These are phyloP conservation scores for Phialemonium atrogriseum DNA, from an alignment of 2,329 filamentous ascomycete genomes.

Conservation along the genomic window DNA sequence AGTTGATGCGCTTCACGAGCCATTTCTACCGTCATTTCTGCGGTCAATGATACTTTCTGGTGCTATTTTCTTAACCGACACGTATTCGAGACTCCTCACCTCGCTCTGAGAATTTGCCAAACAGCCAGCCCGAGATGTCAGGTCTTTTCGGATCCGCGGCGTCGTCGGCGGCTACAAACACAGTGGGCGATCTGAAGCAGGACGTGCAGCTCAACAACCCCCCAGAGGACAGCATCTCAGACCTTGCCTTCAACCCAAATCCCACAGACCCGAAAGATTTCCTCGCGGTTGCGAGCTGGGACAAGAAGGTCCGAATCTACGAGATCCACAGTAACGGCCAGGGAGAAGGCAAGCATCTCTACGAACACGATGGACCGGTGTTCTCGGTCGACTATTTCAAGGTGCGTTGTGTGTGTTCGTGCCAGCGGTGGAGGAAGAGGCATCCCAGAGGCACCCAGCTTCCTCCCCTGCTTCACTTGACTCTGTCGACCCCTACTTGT, in stretches of 20 bases:
- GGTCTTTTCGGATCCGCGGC: slow-evolving; percentile 49
- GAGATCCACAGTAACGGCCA: slow-evolving; percentile 72
- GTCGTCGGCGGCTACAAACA: slow-evolving; percentile 51
- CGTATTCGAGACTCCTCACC: no score
- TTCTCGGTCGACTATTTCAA: slow-evolving; percentile 81
- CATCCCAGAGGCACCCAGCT: neutral
- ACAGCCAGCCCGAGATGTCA: slow-evolving; percentile 60
- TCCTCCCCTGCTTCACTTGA: neutral
- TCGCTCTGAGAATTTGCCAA: no score
- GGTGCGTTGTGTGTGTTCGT: slow-evolving; percentile 42
- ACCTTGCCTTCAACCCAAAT: slow-evolving; percentile 61
- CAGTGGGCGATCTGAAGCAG: slow-evolving; percentile 82
- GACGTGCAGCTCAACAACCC: slow-evolving; percentile 73
- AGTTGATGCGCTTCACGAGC: no score
- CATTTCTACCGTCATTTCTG: no score
- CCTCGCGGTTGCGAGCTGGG: slow-evolving; percentile 88
- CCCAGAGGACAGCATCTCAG: slow-evolving; percentile 84
- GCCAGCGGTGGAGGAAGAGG: no score
- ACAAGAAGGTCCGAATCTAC: slow-evolving; percentile 96
- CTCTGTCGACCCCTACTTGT: neutral
- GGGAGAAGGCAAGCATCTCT: slow-evolving; percentile 76
- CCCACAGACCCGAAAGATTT: slow-evolving; percentile 55
- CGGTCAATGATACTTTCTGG: no score
- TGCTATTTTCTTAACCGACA: no score
- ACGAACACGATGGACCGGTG: slow-evolving; percentile 80